Evolutionary conservation across 148 eudicot genomes (phyloP), one percentile per base, ranked within the genome.

Genomic region (Chenopodium quinoa): DNA sequence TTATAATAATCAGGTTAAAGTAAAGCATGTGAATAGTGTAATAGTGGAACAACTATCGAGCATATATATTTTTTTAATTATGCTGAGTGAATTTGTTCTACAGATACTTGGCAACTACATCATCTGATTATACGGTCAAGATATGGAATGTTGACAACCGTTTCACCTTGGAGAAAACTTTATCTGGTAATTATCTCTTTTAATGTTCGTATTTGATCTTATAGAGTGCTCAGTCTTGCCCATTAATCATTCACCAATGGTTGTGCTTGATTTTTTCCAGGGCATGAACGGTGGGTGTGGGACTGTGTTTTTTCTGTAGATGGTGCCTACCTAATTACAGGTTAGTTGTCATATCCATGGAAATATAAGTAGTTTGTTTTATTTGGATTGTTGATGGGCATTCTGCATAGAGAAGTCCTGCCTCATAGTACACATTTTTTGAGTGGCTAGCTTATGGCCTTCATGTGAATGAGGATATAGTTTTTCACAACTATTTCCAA

Each of bases 221-320:
- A 74, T 52, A 4, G 22, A 64, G 19, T 80, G 56, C 65, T 50
- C 48, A 80, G 48, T 12, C 79, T 52, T 79, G 37, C 66, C 52
- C 20, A 1, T 29, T 69, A 46, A 12, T 73, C 8, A 19, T 60
- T 72, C 48, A 52, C 63, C 78, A 25, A 40, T 79, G 46, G 50
- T 50, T 75, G 50, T 72, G 71, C 75, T 73, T 79, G 34, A 56
- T 13, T 85, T 10, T 73, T 67, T 86, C 66, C 91, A 97, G 99
- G 99, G 67, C 99, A 97, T 84, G 90, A 91, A 47, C 93, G 99
- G 10, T 97, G 99, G 99, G 99, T 97, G 27, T 94, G 99, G 98
- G 99, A 97, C 82, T 97, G 98, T 81, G 97, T 92, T 60, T 94
- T 92, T 86, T 97, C 99, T 40, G 98, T 92, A n/a, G 98, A 97